Conservation (phyloP, 1,139 yeast genomes). For the Saccharomyces uvarum region DNA sequence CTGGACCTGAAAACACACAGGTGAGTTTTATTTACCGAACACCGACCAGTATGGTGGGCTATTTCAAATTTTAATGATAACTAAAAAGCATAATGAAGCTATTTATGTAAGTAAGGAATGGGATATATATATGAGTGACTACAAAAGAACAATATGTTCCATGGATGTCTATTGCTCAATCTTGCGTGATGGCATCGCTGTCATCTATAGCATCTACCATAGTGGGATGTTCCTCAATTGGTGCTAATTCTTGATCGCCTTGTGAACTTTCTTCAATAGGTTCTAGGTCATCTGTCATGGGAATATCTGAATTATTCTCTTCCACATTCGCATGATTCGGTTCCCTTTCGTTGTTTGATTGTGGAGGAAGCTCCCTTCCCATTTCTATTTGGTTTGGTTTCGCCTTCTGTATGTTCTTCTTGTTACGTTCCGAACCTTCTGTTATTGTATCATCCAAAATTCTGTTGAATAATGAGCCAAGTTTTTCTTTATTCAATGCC, state of each 20-base stretch:
- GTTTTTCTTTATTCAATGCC: conserved; percentile 39
- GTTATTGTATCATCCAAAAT: conserved; percentile 29
- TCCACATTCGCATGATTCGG: neutral
- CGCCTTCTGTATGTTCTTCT: neutral
- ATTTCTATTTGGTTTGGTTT: neutral
- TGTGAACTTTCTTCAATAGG: conserved; percentile 8
- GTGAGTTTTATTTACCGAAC: neutral
- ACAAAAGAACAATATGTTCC: neutral
- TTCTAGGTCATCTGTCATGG: conserved; percentile 3
- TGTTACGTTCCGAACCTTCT: conserved; percentile 3
- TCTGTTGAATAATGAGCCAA: conserved; percentile 38
- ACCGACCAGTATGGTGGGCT: neutral
- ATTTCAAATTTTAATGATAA: neutral
- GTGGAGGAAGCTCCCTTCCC: neutral
- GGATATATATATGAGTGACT: neutral
- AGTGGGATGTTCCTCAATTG: conserved; percentile 14
- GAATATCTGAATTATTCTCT: neutral
- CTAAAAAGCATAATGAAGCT: neutral
- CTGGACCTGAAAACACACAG: neutral
- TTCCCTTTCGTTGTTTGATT: neutral
- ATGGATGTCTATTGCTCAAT: neutral
- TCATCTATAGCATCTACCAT: neutral
- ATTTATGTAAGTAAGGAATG: neutral
- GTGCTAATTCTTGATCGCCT: conserved; percentile 9
- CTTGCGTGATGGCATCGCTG: neutral